Evolutionary conservation across 2,329 filamentous ascomycete species (phyloP).

Genomic region (Hysterium pulicare): DNA sequence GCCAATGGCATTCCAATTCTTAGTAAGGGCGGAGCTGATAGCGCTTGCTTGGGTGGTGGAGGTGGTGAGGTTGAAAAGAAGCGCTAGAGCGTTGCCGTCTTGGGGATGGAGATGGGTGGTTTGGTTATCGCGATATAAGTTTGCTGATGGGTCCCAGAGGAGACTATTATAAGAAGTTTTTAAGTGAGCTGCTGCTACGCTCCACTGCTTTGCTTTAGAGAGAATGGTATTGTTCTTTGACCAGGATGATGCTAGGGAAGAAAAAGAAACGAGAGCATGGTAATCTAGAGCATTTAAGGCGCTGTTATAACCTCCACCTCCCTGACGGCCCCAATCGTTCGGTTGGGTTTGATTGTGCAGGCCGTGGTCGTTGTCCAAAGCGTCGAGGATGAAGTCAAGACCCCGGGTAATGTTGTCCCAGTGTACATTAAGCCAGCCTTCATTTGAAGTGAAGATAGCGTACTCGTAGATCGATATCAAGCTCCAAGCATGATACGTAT

Average conservation of each 20-base stretch:
- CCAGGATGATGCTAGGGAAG: too few relatives aligned
- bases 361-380: conserved; percentile 9
- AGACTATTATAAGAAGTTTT: conserved; percentile 11
- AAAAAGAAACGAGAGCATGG: conserved; percentile 22
- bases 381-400: conserved; percentile 14
- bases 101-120: conserved; percentile 19
- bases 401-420: conserved; percentile 14
- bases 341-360: conserved; percentile 15
- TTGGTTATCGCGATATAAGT: conserved; percentile 17
- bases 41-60: conserved; percentile 9
- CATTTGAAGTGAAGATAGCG: conserved; percentile 14
- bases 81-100: conserved; percentile 21
- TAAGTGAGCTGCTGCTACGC: too few relatives aligned
- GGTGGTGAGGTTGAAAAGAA: conserved; percentile 20
- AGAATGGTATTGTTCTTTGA: too few relatives aligned
- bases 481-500: conserved; percentile 21
- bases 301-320: conserved; percentile 28
- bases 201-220: too few relatives aligned
- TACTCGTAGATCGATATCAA: conserved; percentile 20
- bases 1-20: conserved; percentile 28
- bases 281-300: conserved; percentile 33
- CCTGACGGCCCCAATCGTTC: conserved; percentile 31
- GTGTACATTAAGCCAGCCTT: conserved; percentile 10
- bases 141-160: conserved; percentile 7
- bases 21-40: conserved; percentile 14